phyloP scores from a whole-genome alignment of 2,329 filamentous ascomycete species.

The Aureobasidium sp. region DNA sequence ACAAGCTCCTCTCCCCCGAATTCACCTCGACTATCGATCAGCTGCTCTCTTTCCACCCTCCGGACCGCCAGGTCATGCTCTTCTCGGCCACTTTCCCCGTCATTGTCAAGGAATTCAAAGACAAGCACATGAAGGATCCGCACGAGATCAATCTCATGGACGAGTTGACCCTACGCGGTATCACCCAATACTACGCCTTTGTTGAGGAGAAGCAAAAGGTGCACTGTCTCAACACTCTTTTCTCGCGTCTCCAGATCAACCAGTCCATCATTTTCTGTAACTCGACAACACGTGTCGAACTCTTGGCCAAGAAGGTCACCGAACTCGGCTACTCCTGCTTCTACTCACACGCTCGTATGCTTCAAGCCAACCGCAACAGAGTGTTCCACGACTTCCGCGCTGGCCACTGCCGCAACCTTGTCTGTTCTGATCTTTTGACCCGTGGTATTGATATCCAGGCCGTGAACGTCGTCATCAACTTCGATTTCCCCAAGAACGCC shows the following conservation, averaged over 20 bases:
- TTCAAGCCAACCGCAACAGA: constrained; percentile 91
- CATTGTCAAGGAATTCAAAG: constrained; percentile 94
- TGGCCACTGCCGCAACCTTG: constrained; percentile 93
- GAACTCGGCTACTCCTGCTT: constrained; percentile 99
- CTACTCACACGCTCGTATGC: constrained; percentile 98
- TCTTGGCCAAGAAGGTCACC: constrained; percentile 98
- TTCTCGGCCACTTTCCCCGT: constrained; percentile 97
- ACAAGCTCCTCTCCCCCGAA: constrained; percentile 92
- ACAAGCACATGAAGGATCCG: constrained; percentile 93
- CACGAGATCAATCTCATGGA: constrained; percentile 99
- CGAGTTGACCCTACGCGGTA: constrained; percentile 92
- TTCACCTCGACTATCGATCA: constrained; percentile 98
- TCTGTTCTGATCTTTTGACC: constrained; percentile 94
- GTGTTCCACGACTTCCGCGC: constrained; percentile 99
- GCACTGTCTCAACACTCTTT: constrained; percentile 96
- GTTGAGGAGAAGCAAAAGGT: constrained; percentile 99
- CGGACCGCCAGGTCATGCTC: constrained; percentile 97
- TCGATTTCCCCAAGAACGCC: constrained; percentile 98
- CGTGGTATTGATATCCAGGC: constrained; percentile 99
- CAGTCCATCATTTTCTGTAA: constrained; percentile 99
- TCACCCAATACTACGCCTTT: constrained; percentile 98
- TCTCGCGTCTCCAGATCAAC: constrained; percentile 98
- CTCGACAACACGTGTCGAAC: constrained; percentile 94
- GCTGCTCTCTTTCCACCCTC: constrained; percentile 87
- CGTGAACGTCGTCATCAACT: constrained; percentile 99